Evolutionary conservation across 345 rosid species (phyloP), one percentile per base, ranked within the genome.

Genomic region (Melastoma malabathricum): DNA sequence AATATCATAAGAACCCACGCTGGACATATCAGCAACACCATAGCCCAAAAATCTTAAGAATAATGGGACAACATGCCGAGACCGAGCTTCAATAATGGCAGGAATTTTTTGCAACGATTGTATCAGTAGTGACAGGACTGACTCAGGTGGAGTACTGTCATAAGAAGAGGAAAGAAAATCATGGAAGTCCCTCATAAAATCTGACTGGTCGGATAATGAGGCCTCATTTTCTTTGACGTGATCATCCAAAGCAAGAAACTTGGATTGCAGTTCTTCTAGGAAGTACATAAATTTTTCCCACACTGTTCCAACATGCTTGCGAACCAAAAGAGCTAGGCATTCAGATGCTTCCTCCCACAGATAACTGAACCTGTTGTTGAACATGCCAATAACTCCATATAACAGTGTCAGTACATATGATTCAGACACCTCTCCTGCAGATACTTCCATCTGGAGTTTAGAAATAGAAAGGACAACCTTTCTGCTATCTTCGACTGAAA

Each of bases 1-100:
- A 41, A 70, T 60, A 67, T 68, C 61, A 55, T 69, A 92, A 22
- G 65, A 72, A 59, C 82, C 83, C 52, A 83, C 76, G 46, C 96
- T 92, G 79, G 48, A 53, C 52, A 47, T 18, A 20, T 10, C 15
- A 47, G 34, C 38, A 29, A 18, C 47, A 51, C 69, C 59, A 64
- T 87, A 92, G 54, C 96, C 98, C 75, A 92, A 62, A 73, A 84
- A 92, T 55, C 70, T 70, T 63, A 92, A 61, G 64, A 92, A 80
- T 57, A 84, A 58, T 54, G 95, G 80, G 43, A 82, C 62, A 59
- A 92, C 54, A 56, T 77, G 85, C 44, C 82, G 76, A 56, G 93
- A 86, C 45, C 58, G 81, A 51, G 93, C 69, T 66, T 92, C 89
- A 46, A 68, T 75, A 64, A 79, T 61, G 65, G 62, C 64, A 45